Base-by-base conservation (phyloP, 2,329 filamentous ascomycete species). In the Xylariaceae sp. region DNA sequence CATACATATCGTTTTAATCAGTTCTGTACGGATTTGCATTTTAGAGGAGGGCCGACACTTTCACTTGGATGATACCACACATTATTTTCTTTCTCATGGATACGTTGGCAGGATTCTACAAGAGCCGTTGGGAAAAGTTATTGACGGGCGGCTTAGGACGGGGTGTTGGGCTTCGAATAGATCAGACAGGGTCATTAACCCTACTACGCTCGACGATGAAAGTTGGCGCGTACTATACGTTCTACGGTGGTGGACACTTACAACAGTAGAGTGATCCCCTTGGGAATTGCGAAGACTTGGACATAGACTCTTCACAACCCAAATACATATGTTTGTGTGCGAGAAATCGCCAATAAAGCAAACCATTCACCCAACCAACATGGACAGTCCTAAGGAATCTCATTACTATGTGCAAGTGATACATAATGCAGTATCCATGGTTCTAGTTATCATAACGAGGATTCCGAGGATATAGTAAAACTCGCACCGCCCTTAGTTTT, bases 21-120 rank as follows among this genome's bases (percentile, higher is more conserved):
- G 60, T 60, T 64, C 56, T 60, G 61, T 59, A 57, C 57, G 58
- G 64, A 37, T 51, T 44, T 63, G 65, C 60, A 60, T 65, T 43
- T n/a, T 62, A 61, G 64, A 65, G 49, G 54, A 54, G 57, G 44
- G 56, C 57, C 55, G 58, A 66, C 59, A 68, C 67, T 70, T 67
- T 71, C 66, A 65, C 64, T 70, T 67, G 68, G 67, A 71, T 70
- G 68, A 71, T 71, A 71, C 70, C 70, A 70, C 54, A 56, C 47
- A 12, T 48, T 59, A 54, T 55, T 56, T 56, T 44, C 59, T 49
- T 43, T 32, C 49, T n/a, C 29, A 23, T 52, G 57, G 60, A 62
- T 61, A 65, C 44, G 60, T 23, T 63, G 59, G 55, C 57, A 60
- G 59, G 57, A 59, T 56, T 48, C 50, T 47, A 59, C 56, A 63